Evolutionary conservation across 768 basidiomycete species (phyloP), one percentile per base, ranked within the genome.

Genomic region (Tricholomella constricta): DNA sequence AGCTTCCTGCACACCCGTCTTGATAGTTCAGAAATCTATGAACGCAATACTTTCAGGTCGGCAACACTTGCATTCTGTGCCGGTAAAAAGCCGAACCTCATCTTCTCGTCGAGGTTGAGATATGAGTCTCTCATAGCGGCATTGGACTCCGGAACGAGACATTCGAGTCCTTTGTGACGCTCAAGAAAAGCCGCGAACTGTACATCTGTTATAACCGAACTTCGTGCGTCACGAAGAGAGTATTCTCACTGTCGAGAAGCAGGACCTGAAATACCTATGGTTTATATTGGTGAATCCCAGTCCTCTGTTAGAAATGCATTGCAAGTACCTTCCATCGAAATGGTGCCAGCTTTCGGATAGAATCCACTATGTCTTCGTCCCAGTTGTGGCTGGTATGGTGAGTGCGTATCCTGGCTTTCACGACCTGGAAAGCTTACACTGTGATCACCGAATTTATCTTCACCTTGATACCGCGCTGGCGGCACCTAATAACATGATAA

Each of bases 321-420:
- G n/a, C n/a, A n/a, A n/a, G n/a, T 56, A 70, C 75, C 66, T 76
- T 76, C 74, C 74, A 76, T 12, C 74, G 72, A 47, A 65, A 65
- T 0, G 74, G 74, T 0, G 52, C 56, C 17, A 74, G 57, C 19
- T 67, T 56, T 40, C 64, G 58, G 6, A 76, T 72, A 27, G 63
- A 59, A 5, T 68, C 65, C 22, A 71, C 74, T 74, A 75, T 76
- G 6, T 75, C 73, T 48, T 75, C 72, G 12, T 72, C 52, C 65
- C 67, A 72, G 44, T 75, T 75, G 14, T 69, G 64, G 7, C 72
- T 74, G 23, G 32, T 14, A 45, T n/a, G 7, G 8, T n/a, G 44
- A 17, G 26, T 17, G 12, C 23, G 6, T 2, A 6, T 9, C 15
- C 8, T n/a, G 25, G 26, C n/a, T 17, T 17, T 37, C n/a, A 19